Evolutionary conservation across 148 eudicot genomes (phyloP).

Genomic region (Silene uniflora): DNA sequence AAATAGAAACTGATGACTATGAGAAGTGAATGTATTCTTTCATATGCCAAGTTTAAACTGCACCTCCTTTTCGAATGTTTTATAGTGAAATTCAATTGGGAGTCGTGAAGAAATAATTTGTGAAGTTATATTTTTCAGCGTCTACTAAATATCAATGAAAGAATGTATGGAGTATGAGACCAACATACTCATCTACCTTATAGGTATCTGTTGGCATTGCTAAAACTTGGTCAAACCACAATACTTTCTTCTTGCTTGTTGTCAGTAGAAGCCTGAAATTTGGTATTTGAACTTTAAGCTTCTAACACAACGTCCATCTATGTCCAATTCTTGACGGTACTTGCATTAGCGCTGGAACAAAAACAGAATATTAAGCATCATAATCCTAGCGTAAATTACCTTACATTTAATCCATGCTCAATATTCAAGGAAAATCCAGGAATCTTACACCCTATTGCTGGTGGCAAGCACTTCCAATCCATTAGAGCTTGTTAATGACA

Average conservation of each 20-base stretch:
- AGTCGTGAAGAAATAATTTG: neutral
- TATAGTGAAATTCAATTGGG: neutral
- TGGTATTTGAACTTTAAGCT: constrained; percentile 53
- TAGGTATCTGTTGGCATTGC: constrained; percentile 80
- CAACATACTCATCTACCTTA: constrained; percentile 58
- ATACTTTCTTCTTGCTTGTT: constrained; percentile 51
- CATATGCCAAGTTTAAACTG: neutral
- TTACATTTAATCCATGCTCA: neutral
- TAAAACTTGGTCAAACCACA: constrained; percentile 95
- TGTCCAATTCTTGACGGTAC: constrained; percentile 62
- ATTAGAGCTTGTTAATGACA: constrained; percentile 60
- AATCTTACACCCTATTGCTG: constrained; percentile 55
- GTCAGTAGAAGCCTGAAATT: constrained; percentile 80
- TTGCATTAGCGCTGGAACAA: constrained; percentile 44
- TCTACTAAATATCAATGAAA: neutral
- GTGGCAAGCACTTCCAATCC: constrained; percentile 60
- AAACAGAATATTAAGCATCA: neutral
- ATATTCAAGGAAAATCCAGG: neutral
- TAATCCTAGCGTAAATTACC: constrained; percentile 3
- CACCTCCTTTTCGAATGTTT: neutral
- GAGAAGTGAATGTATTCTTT: neutral
- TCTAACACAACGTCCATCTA: constrained; percentile 53
- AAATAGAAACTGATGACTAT: neutral
- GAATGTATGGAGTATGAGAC: neutral
- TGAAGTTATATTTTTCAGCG: neutral